Evolutionary conservation across 108 stramenopile genomes (phyloP), one percentile per base, ranked within the genome.

Genomic region (Cyclotella kingstonii): DNA sequence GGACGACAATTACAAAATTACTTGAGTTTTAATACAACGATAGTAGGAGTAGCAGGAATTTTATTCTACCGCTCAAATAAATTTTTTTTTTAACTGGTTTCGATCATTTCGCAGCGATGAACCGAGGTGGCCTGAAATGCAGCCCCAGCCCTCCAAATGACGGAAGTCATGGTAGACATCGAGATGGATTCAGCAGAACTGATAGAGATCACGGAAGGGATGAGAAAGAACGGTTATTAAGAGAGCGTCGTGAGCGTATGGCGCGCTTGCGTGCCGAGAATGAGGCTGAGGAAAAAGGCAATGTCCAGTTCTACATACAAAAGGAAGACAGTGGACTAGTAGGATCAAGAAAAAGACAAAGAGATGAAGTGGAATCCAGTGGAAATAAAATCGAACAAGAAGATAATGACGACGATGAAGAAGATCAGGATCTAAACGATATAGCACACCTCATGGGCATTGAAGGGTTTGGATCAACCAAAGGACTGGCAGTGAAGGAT

Each of bases 391-490:
- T 83, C 27, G 47, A 81, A 40, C 33, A 75, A 25, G 78, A 82
- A 6, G 23, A 82, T 50, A 54, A 82, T 4, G 44, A 80, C 34
- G 58, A 65, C 10, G 81, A 83, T 31, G 85, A 84, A 57, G 38
- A 81, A 15, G 70, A 72, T 15, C 50, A 73, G 28, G 92, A 94
- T 63, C 86, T 91, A 65, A 81, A 88, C 55, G 87, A 92, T 64
- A 97, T 98, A 95, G 52, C 54, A 69, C 64, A 63, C 48, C 41
- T 97, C 26, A 63, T 98, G 77, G 98, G 98, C 14, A 90, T 99
- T 68, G 71, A 74, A 21, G 92, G 95, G 4, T 99, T 99, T 84
- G 95, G 81, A 33, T 79, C 81, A 15, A 98, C 97, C 23, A 96
- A 97, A 75, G 96, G 89, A 36, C 78, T 93, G 55, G 67, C 62